Base-by-base conservation (phyloP, 1,139 yeast genomes). In the Pneumocystis wakefieldiae region DNA sequence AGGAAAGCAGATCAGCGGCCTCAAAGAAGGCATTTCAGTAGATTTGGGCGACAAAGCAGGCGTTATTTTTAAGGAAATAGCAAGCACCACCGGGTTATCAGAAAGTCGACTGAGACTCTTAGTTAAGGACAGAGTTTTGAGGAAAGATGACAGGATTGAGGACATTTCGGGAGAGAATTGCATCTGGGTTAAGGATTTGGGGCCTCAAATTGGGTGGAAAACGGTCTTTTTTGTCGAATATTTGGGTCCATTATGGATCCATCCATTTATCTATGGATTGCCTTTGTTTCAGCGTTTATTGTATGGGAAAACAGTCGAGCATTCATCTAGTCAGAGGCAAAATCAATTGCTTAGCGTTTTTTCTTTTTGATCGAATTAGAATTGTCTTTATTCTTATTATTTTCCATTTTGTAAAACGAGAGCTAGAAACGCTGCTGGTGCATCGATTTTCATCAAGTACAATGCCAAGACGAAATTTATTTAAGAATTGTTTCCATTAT, bases 131-230 rank as follows among this genome's bases (percentile, higher is more conserved):
- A 79, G 77, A 68, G 70, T 69, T 60, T 78, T 72, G 19, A 71
- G 78, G 67, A 71, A 72, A 62, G 73, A 71, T 66, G 74, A 74
- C 39, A 71, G 73, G 41, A 69, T 74, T 1, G 68, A 78, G 24
- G 68, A 69, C 29, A 71, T 71, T 19, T 75, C 71, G n/a, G 73
- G 61, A 12, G 53, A 42, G 24, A 28, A 48, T 17, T 48, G 32
- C 24, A 24, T 76, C 79, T 81, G 75, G 67, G 87, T 85, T 65
- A 90, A 91, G 73, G 97, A 91, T 71, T 79, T 92, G 67, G 98
- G 97, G 28, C 94, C 95, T 1, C 98, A 92, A 76, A 82, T 92
- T 66, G 84, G 86, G 2, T 92, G 97, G 97, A 81, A 87, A 75
- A 81, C 91, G 6, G 97, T 92, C 37, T 92, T 84, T 72, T 70